Conservation (phyloP, 2,329 filamentous ascomycete genomes). For the Penicillium sp. region DNA sequence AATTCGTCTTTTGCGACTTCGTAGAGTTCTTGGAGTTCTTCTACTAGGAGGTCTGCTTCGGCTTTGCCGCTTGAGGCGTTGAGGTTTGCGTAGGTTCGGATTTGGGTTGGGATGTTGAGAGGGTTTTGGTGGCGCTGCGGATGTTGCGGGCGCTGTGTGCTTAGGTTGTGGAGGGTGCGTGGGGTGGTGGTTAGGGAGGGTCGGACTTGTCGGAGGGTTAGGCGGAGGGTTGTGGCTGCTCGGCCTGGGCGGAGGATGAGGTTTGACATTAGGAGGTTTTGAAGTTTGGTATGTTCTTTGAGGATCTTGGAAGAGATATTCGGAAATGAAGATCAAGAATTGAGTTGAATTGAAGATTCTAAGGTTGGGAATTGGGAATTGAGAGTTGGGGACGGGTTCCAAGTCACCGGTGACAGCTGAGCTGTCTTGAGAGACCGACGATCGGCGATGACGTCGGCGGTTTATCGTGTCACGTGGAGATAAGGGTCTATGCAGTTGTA, state of each 20-base stretch:
- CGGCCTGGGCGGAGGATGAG: not conserved
- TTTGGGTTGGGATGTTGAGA: not conserved
- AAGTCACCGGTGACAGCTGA: not conserved
- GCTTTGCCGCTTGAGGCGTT: constrained; percentile 23
- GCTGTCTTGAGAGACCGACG: not conserved
- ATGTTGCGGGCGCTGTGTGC: not conserved
- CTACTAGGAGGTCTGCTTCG: constrained; percentile 36
- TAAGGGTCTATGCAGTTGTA: not conserved
- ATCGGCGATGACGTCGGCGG: constrained; percentile 1
- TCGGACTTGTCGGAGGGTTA: not conserved
- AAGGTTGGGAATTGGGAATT: not conserved
- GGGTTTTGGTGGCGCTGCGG: not conserved
- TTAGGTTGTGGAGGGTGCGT: not conserved
- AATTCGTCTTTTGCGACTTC: constrained; percentile 51
- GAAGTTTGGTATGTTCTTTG: not conserved
- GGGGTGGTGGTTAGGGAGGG: not conserved
- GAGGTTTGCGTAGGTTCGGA: constrained; percentile 4
- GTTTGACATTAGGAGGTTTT: not conserved
- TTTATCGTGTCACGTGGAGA: constrained; percentile 2
- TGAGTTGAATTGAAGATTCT: not conserved
- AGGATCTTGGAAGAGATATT: too few species aligned
- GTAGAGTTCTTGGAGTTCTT: constrained; percentile 41
- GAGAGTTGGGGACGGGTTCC: not conserved
- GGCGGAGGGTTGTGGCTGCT: not conserved
- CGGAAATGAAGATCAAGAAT: too few species aligned